These are phyloP conservation scores for Phoma sp. DNA, from an alignment of 2,329 filamentous ascomycete genomes.

Conservation along the genomic window DNA sequence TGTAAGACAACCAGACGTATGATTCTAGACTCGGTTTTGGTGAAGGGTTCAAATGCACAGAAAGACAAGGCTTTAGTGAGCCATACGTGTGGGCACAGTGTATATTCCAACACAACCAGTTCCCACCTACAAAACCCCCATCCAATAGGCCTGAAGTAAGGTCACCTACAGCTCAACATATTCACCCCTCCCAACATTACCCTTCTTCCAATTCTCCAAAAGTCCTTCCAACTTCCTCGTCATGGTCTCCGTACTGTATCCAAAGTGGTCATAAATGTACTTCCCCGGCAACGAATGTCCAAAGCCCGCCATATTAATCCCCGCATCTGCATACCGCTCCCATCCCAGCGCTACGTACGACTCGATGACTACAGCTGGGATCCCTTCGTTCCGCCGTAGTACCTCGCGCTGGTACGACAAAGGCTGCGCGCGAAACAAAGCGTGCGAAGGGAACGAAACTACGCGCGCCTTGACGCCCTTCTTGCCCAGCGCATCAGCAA, in stretches of 20 bases:
- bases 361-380: constrained; percentile 66
- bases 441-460: constrained; percentile 59
- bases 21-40: no score
- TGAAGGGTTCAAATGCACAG: no score
- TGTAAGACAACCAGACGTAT: no score
- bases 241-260: constrained; percentile 57
- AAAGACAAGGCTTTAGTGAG: no score
- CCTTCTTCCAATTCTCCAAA: constrained; percentile 45
- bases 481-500: constrained; percentile 41
- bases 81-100: no score
- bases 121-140: no score
- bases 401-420: constrained; percentile 56
- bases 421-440: constrained; percentile 57
- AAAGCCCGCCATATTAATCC: constrained; percentile 61
- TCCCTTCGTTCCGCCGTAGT: constrained; percentile 49
- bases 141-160: no score
- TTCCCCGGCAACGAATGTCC: constrained; percentile 64
- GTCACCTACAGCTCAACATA: constrained; percentile 46
- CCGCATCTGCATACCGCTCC: constrained; percentile 67
- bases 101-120: no score
- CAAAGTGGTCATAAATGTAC: constrained; percentile 64
- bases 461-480: constrained; percentile 55
- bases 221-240: constrained; percentile 50
- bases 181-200: constrained; percentile 40
- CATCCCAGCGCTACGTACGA: constrained; percentile 65